These are phyloP conservation scores for Durusdinium trenchii DNA, from an alignment of 73 alveolate genomes.

Conservation along the genomic window DNA sequence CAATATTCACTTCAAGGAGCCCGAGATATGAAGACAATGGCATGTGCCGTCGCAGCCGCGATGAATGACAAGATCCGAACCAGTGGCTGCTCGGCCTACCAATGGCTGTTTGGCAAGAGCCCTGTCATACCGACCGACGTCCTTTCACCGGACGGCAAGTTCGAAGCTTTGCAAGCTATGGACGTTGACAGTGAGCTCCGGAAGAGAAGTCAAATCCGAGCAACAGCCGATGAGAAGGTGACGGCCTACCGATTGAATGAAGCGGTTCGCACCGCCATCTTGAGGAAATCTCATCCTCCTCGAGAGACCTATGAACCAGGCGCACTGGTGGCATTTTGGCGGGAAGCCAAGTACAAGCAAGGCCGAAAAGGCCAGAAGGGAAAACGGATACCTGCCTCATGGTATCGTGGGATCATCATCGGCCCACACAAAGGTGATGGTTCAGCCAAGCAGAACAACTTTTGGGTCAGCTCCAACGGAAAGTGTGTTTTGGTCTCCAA, in stretches of 20 bases:
- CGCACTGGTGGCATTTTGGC: slow-evolving; percentile 32
- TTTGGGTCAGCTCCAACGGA: slow-evolving; percentile 56
- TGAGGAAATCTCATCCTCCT: neutral
- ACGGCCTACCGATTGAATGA: neutral
- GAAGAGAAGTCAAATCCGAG: neutral
- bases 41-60: neutral
- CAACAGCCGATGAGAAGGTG: neutral
- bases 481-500: slow-evolving; percentile 6
- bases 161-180: neutral
- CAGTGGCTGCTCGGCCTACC: slow-evolving; percentile 4
- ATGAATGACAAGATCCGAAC: slow-evolving; percentile 37
- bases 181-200: neutral
- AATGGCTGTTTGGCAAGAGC: slow-evolving; percentile 19
- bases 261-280: neutral
- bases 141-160: no score
- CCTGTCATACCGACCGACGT: neutral
- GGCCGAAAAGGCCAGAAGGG: no score
- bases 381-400: neutral
- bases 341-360: neutral
- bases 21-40: neutral
- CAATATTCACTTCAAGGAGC: neutral
- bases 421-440: slow-evolving; percentile 48
- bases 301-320: slow-evolving; percentile 2
- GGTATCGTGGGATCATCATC: neutral
- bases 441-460: slow-evolving; percentile 20